Conservation (phyloP, 2,329 filamentous ascomycete genomes). For the Purpureocillium takamizusanense region DNA sequence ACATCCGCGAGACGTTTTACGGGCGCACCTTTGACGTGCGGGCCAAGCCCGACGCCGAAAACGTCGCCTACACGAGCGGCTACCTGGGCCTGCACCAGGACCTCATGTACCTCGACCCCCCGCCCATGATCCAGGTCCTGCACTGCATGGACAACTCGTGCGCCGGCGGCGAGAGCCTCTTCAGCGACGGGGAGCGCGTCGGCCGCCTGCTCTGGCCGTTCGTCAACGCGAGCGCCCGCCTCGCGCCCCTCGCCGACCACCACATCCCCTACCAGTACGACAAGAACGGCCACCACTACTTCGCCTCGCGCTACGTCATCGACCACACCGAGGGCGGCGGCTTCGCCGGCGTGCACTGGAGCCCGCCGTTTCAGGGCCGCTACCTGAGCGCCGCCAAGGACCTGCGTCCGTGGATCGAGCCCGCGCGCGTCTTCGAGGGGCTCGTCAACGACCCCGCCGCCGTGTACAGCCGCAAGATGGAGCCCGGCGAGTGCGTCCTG, state of each 20-base stretch:
- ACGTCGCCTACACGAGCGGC: slow-evolving; percentile 81
- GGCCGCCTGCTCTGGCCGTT: slow-evolving; percentile 27
- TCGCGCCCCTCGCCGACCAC: slow-evolving; percentile 9
- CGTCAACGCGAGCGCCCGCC: background rate
- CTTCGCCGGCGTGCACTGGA: slow-evolving; percentile 44
- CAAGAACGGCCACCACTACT: slow-evolving; percentile 56
- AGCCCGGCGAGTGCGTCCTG: slow-evolving; percentile 81
- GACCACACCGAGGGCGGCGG: slow-evolving; percentile 12
- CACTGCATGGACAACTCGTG: slow-evolving; percentile 81
- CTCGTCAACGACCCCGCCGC: slow-evolving; percentile 48
- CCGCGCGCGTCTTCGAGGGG: slow-evolving; percentile 45
- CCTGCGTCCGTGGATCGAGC: slow-evolving; percentile 33
- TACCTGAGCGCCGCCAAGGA: slow-evolving; percentile 20
- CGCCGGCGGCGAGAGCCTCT: slow-evolving; percentile 75
- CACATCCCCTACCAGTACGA: slow-evolving; percentile 59
- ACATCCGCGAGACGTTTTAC: slow-evolving; percentile 81
- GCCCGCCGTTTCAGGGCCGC: slow-evolving; percentile 68
- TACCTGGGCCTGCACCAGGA: slow-evolving; percentile 90
- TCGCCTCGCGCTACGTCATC: slow-evolving; percentile 47
- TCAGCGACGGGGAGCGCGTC: slow-evolving; percentile 65
- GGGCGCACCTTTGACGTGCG: slow-evolving; percentile 85
- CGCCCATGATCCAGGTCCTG: slow-evolving; percentile 76
- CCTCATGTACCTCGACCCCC: slow-evolving; percentile 72
- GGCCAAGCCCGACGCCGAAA: slow-evolving; percentile 73
- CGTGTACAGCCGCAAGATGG: slow-evolving; percentile 63